A percentile compares a stretch with the other conserved stretches of the same genome.
Evolutionary conservation across 805 yeast genomes (phyloP).

Genomic region (Starmerella geochares): DNA sequence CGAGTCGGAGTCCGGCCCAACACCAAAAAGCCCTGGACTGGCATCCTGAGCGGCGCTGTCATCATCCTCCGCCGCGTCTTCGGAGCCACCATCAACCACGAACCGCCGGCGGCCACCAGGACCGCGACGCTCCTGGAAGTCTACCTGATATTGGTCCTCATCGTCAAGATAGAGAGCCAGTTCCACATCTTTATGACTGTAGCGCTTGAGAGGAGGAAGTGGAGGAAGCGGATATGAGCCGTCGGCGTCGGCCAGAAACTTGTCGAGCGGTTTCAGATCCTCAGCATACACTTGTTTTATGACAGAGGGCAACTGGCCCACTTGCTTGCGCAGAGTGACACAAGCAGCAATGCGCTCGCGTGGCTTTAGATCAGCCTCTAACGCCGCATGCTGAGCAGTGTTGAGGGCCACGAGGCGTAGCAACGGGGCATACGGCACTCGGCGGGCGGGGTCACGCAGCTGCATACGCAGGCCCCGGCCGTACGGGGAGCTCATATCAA

Average conservation of each 20-base stretch:
- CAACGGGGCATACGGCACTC: slow-evolving; percentile 40
- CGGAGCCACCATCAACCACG: slow-evolving; percentile 26
- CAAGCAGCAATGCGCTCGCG: slow-evolving; percentile 69
- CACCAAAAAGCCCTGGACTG: not conserved
- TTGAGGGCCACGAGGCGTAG: slow-evolving; percentile 65
- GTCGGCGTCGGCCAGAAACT: slow-evolving; percentile 46
- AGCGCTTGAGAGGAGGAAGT: slow-evolving; percentile 51
- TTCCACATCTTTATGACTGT: slow-evolving; percentile 67
- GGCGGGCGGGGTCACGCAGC: slow-evolving; percentile 27
- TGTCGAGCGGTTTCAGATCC: slow-evolving; percentile 49
- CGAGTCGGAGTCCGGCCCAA: not conserved
- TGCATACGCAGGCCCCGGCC: slow-evolving; percentile 27
- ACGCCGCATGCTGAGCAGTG: slow-evolving; percentile 72
- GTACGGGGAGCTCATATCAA: slow-evolving; percentile 37
- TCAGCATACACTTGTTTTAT: slow-evolving; percentile 63
- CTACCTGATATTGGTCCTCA: slow-evolving; percentile 21
- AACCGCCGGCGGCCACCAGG: slow-evolving; percentile 22
- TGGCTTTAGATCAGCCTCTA: slow-evolving; percentile 37
- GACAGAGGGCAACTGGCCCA: slow-evolving; percentile 74
- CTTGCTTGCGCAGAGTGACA: slow-evolving; percentile 69
- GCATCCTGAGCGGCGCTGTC: slow-evolving; percentile 8
- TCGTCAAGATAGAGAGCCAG: slow-evolving; percentile 32
- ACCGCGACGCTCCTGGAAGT: slow-evolving; percentile 13
- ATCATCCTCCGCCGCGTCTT: slow-evolving; percentile 20
- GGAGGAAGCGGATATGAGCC: slow-evolving; percentile 72